These are phyloP conservation scores for Kwoniella shandongensis DNA, from an alignment of 768 basidiomycete species.

Conservation along the genomic window DNA sequence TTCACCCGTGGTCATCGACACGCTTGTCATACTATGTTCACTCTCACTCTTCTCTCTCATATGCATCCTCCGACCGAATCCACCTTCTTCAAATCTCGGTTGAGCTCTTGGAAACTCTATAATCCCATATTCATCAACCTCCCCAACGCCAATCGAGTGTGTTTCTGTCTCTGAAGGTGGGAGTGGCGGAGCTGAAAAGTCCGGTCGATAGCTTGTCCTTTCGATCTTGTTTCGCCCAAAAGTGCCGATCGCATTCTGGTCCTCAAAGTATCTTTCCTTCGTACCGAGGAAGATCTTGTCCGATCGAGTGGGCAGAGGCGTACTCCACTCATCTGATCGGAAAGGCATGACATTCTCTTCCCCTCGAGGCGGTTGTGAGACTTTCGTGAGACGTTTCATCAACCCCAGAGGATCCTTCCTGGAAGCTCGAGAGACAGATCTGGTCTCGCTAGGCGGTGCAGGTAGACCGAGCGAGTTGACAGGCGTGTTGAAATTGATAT, in stretches of 20 bases:
- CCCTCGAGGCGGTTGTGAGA: neutral
- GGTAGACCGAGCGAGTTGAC: constrained; percentile 15
- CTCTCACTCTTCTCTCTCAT: constrained; percentile 1
- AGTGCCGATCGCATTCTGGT: neutral
- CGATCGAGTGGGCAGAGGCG: constrained; percentile 5
- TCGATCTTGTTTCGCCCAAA: constrained; percentile 1
- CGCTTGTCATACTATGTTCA: neutral
- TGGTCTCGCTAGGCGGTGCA: constrained; percentile 2
- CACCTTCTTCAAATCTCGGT: constrained; percentile 3
- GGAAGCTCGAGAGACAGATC: neutral
- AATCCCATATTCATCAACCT: too few species aligned
- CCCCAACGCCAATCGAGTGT: too few species aligned
- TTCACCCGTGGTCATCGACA: constrained; percentile 19
- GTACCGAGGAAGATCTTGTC: constrained; percentile 9
- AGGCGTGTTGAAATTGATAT: neutral
- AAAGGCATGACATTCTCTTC: constrained; percentile 8
- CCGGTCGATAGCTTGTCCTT: constrained; percentile 1
- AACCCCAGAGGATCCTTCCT: constrained; percentile 16
- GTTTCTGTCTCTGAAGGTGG: neutral
- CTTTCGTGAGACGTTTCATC: constrained; percentile 10
- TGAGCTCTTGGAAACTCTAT: neutral
- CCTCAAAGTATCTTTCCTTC: constrained; percentile 15
- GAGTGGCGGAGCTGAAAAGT: constrained; percentile 12
- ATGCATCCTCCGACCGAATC: neutral
- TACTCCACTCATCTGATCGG: constrained; percentile 8